Conservation (phyloP, 805 yeast species). For the Komagataella mondaviorum region DNA sequence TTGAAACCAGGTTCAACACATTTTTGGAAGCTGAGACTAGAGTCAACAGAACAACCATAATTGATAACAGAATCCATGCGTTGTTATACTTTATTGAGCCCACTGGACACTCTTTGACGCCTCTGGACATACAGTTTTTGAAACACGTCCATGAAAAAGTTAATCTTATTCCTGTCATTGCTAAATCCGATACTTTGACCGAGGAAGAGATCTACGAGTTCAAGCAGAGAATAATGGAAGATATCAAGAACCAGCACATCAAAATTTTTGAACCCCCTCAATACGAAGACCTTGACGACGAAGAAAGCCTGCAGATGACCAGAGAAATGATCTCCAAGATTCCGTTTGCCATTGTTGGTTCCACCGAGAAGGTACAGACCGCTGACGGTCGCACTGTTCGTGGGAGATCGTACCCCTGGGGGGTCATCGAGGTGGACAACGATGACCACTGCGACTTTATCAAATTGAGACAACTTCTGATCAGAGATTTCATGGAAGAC, state of each 20-base stretch:
- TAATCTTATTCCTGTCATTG: slow-evolving; percentile 87
- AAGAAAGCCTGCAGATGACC: slow-evolving; percentile 58
- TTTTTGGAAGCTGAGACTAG: slow-evolving; percentile 85
- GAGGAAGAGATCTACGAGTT: slow-evolving; percentile 71
- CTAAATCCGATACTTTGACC: slow-evolving; percentile 87
- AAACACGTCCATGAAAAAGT: slow-evolving; percentile 80
- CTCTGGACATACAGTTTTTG: slow-evolving; percentile 84
- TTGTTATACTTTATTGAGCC: slow-evolving; percentile 92
- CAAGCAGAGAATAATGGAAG: slow-evolving; percentile 67
- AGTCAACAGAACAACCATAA: slow-evolving; percentile 54
- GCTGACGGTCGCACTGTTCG: slow-evolving; percentile 71
- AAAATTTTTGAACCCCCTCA: slow-evolving; percentile 64
- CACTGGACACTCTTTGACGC: slow-evolving; percentile 84
- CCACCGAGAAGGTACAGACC: slow-evolving; percentile 57
- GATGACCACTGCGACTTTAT: slow-evolving; percentile 89
- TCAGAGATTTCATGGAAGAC: slow-evolving; percentile 89
- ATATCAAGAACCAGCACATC: slow-evolving; percentile 63
- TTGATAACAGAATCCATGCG: slow-evolving; percentile 86
- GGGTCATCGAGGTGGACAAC: slow-evolving; percentile 88
- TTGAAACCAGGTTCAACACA: slow-evolving; percentile 73
- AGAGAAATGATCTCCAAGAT: slow-evolving; percentile 53
- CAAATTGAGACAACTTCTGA: slow-evolving; percentile 73
- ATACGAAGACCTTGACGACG: slow-evolving; percentile 73
- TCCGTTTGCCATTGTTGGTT: slow-evolving; percentile 94
- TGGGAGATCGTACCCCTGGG: slow-evolving; percentile 96